Evolutionary conservation across 1,139 yeast species (phyloP).

Genomic region (Yamadazyma membranifaciens): DNA sequence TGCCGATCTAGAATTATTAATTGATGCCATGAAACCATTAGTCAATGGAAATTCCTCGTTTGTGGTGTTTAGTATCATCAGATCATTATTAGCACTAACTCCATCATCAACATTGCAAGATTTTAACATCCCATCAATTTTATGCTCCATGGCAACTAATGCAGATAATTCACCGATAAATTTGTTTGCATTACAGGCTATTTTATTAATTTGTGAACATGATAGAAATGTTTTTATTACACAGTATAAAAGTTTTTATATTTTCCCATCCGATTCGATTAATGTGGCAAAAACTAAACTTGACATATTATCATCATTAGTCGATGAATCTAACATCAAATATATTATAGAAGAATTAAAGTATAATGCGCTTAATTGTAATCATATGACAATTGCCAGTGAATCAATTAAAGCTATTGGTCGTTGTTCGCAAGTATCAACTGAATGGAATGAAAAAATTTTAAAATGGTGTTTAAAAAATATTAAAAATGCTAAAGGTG

Average conservation of each 20-base stretch:
- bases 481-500: constrained; percentile 26
- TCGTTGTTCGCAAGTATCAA: constrained; percentile 43
- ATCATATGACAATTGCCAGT: constrained; percentile 38
- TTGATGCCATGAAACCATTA: constrained; percentile 44
- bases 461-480: constrained; percentile 44
- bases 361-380: constrained; percentile 49
- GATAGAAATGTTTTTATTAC: constrained; percentile 49
- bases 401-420: constrained; percentile 62
- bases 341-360: constrained; percentile 65
- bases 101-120: constrained; percentile 50
- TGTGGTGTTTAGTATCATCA: constrained; percentile 61
- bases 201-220: constrained; percentile 31
- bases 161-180: constrained; percentile 31
- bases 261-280: constrained; percentile 56
- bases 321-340: constrained; percentile 51
- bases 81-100: constrained; percentile 53
- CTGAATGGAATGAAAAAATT: constrained; percentile 34
- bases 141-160: constrained; percentile 41
- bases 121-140: constrained; percentile 47
- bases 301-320: constrained; percentile 59
- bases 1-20: constrained; percentile 54
- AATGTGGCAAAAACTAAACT: constrained; percentile 55
- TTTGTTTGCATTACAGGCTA: constrained; percentile 41
- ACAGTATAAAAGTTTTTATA: constrained; percentile 50
- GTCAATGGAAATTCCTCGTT: constrained; percentile 54